Evolutionary conservation across 495 filamentous ascomycete species (phyloP), one percentile per base, ranked within the genome.

Genomic region (Xylaria venustula): DNA sequence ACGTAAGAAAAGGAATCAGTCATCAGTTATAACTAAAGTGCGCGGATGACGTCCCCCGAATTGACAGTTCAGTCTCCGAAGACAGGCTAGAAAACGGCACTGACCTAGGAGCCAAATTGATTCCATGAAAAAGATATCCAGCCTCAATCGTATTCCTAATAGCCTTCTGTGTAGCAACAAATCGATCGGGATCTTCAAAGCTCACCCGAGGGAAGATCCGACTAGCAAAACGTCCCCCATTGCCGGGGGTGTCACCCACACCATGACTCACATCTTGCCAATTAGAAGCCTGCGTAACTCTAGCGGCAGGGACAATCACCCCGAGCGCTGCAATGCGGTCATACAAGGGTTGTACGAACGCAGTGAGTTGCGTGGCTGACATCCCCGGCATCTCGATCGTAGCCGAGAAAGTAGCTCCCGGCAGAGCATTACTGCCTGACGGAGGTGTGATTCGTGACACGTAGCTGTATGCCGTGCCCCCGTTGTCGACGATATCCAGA

Each of bases 151-250:
- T 73, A 28, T 65, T 40, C 7, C 74, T 73, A 11, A 79, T 62
- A 0, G 80, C 75, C 6, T 60, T 59, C 48, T 78, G 69, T 28
- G 79, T 79, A 7, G 63, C 62, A 50, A 69, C 68, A 46, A 83
- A 74, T 0, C 69, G 57, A 0, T 55, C 52, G 0, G 64, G 47
- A 42, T 69, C 62, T 8, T 73, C 73, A 46, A 70, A 82, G 62
- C 76, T 77, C 4, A 59, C 60, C 1, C 80, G 75, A 0, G 81
- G 82, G 62, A 84, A 76, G 0, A 85, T 73, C 2, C 82, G 79
- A 1, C 80, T 83, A 3, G 75, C 81, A 44, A 76, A 78, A 14
- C 69, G 70, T 3, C 49, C 45, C 40, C 62, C 71, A 8, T 26
- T 58, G 8, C 65, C 62, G 0, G 71, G 73, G 7, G 20, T 45